A percentile compares a stretch with the other conserved stretches of the same genome.
phyloP scores from a whole-genome alignment of 805 yeast species.

The Hanseniaspora mollemarum region DNA sequence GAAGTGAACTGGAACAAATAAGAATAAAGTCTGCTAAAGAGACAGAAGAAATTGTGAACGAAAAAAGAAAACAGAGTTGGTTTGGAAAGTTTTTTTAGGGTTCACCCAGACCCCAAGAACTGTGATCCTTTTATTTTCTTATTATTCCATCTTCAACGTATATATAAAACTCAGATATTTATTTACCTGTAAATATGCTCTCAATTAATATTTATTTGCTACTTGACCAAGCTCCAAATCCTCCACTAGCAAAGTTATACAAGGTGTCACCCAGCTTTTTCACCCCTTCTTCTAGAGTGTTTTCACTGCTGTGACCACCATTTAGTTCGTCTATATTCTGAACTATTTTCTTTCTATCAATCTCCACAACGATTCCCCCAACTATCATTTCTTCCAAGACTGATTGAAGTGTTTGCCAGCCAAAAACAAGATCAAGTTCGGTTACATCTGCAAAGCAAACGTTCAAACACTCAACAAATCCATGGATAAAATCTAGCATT shows the following conservation, averaged over 20 bases:
- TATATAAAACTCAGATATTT: no score
- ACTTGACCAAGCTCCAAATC: slow-evolving; percentile 30
- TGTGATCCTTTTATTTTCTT: background rate
- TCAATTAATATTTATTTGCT: slow-evolving; percentile 21
- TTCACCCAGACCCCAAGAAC: background rate
- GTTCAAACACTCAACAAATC: slow-evolving; percentile 89
- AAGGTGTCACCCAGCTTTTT: slow-evolving; percentile 26
- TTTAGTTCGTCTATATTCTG: slow-evolving; percentile 55
- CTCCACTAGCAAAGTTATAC: slow-evolving; percentile 29
- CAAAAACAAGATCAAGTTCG: slow-evolving; percentile 92
- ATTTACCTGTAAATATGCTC: background rate
- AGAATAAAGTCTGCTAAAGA: slow-evolving; percentile 33
- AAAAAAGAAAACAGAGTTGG: slow-evolving; percentile 23
- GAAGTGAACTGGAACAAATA: slow-evolving; percentile 33
- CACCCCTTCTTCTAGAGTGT: slow-evolving; percentile 22
- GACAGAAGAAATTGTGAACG: slow-evolving; percentile 28
- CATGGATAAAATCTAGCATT: slow-evolving; percentile 85
- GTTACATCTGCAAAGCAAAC: slow-evolving; percentile 89
- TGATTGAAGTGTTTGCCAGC: slow-evolving; percentile 92
- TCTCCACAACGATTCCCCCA: slow-evolving; percentile 97
- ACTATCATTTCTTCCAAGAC: slow-evolving; percentile 86
- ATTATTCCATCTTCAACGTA: no score
- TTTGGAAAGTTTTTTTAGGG: slow-evolving; percentile 9
- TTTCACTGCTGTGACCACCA: slow-evolving; percentile 18
- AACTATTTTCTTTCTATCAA: slow-evolving; percentile 71